Conservation (phyloP, 129 eudicot species). For the Flaveria sonorensis region DNA sequence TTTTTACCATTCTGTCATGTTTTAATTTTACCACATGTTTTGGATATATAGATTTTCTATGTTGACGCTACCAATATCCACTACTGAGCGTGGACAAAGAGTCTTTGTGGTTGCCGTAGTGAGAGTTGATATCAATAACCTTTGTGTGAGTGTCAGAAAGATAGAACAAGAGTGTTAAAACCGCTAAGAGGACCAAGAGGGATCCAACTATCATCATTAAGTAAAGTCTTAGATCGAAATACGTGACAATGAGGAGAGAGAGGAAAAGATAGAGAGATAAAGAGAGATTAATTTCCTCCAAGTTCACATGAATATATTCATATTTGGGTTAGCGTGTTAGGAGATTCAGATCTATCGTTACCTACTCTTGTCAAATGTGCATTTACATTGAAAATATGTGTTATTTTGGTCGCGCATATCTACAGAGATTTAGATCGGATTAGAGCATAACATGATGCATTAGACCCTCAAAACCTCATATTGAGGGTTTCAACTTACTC, state of each 20-base stretch:
- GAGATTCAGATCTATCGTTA: not conserved
- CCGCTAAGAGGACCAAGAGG: not conserved
- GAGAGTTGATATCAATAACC: not conserved
- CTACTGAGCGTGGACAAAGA: not conserved
- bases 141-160: not conserved
- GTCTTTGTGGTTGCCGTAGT: not conserved
- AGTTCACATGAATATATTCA: not conserved
- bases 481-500: not conserved
- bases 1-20: not conserved
- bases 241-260: not conserved
- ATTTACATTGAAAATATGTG: not conserved
- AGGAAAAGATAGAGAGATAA: too few relatives aligned
- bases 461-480: not conserved
- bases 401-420: too few relatives aligned
- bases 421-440: not conserved
- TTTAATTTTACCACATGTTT: not conserved
- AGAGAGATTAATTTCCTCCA: not conserved
- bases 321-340: not conserved
- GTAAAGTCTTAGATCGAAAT: too few relatives aligned
- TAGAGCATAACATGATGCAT: not conserved
- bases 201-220: not conserved
- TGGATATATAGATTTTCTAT: not conserved
- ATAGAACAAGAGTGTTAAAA: not conserved
- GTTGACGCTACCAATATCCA: not conserved
- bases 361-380: not conserved